Percentiles rank a stretch among this genome's conserved stretches.
phyloP scores from a whole-genome alignment of 352 stramenopile species.

The Phytophthora constricta region DNA sequence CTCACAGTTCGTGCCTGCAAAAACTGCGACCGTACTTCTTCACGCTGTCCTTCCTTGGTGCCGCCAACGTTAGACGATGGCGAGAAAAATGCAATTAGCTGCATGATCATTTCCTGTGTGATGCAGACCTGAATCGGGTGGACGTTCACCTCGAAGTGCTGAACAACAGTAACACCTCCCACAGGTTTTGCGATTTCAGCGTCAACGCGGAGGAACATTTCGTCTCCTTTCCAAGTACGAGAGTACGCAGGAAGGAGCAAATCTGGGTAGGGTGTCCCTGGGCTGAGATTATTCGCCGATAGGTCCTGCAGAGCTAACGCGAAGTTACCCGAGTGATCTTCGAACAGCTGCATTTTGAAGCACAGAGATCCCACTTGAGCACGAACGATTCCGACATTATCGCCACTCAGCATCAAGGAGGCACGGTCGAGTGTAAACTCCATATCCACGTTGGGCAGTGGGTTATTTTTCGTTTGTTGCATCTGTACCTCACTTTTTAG shows the following conservation, averaged over 20 bases:
- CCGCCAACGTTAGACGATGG: constrained; percentile 30
- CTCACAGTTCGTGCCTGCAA: constrained; percentile 38
- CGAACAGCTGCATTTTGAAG: constrained; percentile 73
- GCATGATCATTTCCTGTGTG: constrained; percentile 79
- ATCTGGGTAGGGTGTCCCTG: constrained; percentile 75
- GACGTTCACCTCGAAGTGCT: constrained; percentile 89
- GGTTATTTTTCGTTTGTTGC: constrained; percentile 40
- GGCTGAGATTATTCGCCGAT: constrained; percentile 69
- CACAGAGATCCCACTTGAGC: constrained; percentile 49
- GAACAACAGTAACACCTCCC: constrained; percentile 62
- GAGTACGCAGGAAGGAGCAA: constrained; percentile 56
- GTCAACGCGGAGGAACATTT: constrained; percentile 78
- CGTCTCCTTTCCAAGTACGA: constrained; percentile 59
- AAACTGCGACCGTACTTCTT: constrained; percentile 74
- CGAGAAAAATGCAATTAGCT: constrained; percentile 69
- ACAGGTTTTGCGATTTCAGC: constrained; percentile 75
- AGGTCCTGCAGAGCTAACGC: constrained; percentile 66
- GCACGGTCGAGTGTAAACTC: constrained; percentile 64
- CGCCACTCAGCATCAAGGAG: constrained; percentile 63
- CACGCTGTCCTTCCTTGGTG: constrained; percentile 57
- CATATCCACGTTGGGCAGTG: constrained; percentile 67
- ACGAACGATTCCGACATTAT: constrained; percentile 70
- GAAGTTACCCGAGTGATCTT: constrained; percentile 73
- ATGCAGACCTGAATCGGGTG: constrained; percentile 87
- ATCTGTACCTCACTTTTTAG: constrained; percentile 44